These are phyloP conservation scores for Leccinum cinnamomeum DNA, from an alignment of 1,284 basidiomycete genomes.

Conservation along the genomic window DNA sequence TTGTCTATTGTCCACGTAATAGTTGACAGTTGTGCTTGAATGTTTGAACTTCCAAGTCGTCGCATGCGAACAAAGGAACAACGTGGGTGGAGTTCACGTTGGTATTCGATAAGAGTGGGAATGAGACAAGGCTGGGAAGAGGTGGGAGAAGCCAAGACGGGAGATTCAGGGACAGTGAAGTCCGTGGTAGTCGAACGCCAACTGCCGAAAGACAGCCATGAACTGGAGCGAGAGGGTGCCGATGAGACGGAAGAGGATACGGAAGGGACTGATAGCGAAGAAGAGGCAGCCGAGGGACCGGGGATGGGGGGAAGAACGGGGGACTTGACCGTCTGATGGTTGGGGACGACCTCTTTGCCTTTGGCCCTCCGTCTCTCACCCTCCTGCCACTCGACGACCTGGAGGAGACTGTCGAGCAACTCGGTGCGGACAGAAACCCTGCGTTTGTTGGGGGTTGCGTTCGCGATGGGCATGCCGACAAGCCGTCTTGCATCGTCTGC, in stretches of 20 bases:
- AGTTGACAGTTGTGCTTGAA: no score
- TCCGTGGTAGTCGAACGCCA: constrained; percentile 45
- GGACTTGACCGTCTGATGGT: constrained; percentile 12
- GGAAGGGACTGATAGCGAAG: constrained; percentile 28
- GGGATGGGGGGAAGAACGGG: constrained; percentile 36
- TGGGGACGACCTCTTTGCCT: constrained; percentile 35
- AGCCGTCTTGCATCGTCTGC: constrained; percentile 32
- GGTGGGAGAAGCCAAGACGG: constrained; percentile 31
- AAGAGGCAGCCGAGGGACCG: constrained; percentile 31
- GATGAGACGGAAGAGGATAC: constrained; percentile 35
- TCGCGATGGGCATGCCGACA: constrained; percentile 23
- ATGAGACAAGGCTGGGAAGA: constrained; percentile 26
- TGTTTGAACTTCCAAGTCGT: no score
- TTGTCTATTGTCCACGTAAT: no score
- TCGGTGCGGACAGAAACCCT: constrained; percentile 35
- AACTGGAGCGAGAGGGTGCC: constrained; percentile 45
- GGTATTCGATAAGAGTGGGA: constrained; percentile 27
- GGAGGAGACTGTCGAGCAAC: constrained; percentile 50
- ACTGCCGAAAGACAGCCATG: constrained; percentile 57
- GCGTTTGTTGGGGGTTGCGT: constrained; percentile 21
- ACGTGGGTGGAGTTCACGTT: constrained; percentile 29
- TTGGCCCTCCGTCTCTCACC: constrained; percentile 35
- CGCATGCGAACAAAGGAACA: constrained; percentile 17
- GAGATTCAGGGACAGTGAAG: constrained; percentile 38
- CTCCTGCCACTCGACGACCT: constrained; percentile 43